These are phyloP conservation scores for Saccharomycopsis synnaedendra DNA, from an alignment of 805 yeast genomes.

Conservation along the genomic window DNA sequence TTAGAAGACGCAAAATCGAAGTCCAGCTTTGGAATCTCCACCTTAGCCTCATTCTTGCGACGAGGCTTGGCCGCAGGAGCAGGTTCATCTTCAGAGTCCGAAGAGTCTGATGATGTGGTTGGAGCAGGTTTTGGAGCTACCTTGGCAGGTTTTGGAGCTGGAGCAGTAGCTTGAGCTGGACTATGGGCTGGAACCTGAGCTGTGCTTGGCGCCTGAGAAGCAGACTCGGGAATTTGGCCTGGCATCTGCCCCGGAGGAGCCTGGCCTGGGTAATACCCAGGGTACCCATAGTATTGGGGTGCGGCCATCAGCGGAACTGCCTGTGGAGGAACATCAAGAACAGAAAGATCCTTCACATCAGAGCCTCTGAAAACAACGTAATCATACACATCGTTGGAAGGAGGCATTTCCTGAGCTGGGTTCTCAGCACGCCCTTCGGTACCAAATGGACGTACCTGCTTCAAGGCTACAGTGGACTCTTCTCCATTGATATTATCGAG, in stretches of 20 bases:
- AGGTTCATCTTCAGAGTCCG: slow-evolving; percentile 9
- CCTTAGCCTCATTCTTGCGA: slow-evolving; percentile 8
- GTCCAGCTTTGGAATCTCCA: slow-evolving; percentile 40
- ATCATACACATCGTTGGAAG: slow-evolving; percentile 59
- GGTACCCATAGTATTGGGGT: slow-evolving; percentile 8
- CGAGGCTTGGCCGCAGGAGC: slow-evolving; percentile 11
- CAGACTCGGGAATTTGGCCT: slow-evolving; percentile 14
- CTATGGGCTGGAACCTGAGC: slow-evolving; percentile 7
- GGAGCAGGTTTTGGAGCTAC: not conserved
- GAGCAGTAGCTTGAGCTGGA: slow-evolving; percentile 11
- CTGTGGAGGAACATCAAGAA: slow-evolving; percentile 61
- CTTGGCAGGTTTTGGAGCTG: slow-evolving; percentile 8
- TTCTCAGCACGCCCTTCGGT: slow-evolving; percentile 81
- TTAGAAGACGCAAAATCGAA: slow-evolving; percentile 70
- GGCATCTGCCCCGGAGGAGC: slow-evolving; percentile 13
- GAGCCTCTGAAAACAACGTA: slow-evolving; percentile 80
- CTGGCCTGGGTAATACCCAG: slow-evolving; percentile 13
- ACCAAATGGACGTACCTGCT: slow-evolving; percentile 73
- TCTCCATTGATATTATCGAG: slow-evolving; percentile 82
- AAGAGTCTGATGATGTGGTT: not conserved
- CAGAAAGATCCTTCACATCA: slow-evolving; percentile 82
- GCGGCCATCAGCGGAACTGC: slow-evolving; percentile 43
- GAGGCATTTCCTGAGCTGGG: slow-evolving; percentile 58
- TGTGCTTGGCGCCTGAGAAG: slow-evolving; percentile 4
- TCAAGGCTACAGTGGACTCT: slow-evolving; percentile 78